Evolutionary conservation across 2,329 filamentous ascomycete species (phyloP), one percentile per base, ranked within the genome.

Genomic region (Aureobasidium sp.): DNA sequence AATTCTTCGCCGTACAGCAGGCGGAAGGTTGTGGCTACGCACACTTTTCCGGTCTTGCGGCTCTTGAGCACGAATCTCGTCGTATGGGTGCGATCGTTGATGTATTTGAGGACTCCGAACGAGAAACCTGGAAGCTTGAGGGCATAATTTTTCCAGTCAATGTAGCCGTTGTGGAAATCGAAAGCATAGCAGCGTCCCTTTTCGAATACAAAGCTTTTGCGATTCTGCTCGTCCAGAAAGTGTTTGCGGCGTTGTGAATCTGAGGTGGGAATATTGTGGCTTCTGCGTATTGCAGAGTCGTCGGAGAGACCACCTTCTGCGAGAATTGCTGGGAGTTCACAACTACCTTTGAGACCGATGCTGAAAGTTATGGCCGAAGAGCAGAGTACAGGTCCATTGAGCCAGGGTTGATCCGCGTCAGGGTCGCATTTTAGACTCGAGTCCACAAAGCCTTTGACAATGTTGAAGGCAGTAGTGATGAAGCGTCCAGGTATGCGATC

Each of bases 371-470:
- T 56, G 13, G 60, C 60, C n/a, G 48, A 23, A 1, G 48, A 53
- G 42, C 60, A 62, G 6, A 62, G n/a, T 0, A 48, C 32, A 0
- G 90, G 87, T 0, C 93, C 93, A 70, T 94, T 97, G 2, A 97
- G 75, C 71, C 91, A 91, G 0, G 93, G 94, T 68, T 83, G 80
- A 70, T 97, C 92, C 1, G 89, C 89, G 68, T 96, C 93, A 0
- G 89, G 87, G 72, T 99, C 92, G 20, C 92, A 93, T 3, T 94
- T 88, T 0, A 99, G 77, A 0, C 91, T 90, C 0, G 93, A 92
- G 71, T 99, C 94, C 51, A 97, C 88, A 78, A 87, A 89, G 86
- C 90, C 93, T 69, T 90, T 90, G 32, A 96, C 90, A 50, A 96
- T 88, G 44, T 84, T 85, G 74, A 97, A 85, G 0, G 91, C 92